Base-by-base conservation (phyloP, 192 early-diverging fungal genomes). In the Backusella macrospora region DNA sequence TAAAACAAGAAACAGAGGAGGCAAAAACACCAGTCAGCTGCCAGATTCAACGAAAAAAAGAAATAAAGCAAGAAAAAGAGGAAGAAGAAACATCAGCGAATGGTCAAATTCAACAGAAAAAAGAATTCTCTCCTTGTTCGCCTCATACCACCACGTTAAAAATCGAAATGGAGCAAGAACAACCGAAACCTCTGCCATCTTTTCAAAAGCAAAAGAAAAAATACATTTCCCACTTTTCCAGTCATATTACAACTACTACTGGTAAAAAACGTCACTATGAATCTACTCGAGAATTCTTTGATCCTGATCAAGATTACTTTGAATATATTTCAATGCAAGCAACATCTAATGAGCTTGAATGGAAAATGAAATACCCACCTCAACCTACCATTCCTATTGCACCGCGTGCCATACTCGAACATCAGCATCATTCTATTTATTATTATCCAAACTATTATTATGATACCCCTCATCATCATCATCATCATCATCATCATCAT, bases 201-300 rank as follows among this genome's bases (percentile, higher is more conserved):
- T 26, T 12, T 13, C 21, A 34, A 34, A 34, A 34, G 2, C 29
- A 34, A 34, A 34, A 34, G 29, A 34, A 34, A 34, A 34, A 34
- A 34, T 34, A 0, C 0, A 34, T 34, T 34, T 34, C 29, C 2
- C 29, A 34, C 2, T 34, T 34, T 34, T 34, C 29, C 29, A 34
- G 29, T 34, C 0, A 0, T 34, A 34, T 2, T 34, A 34, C 52
- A 3, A 13, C 52, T 13, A 26, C 52, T 3, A 59, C 21, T 13
- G 3, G 10, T 4, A 59, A 9, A 10, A 59, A 59, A 26, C 52
- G 52, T 3, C 52, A 23, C 9, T 80, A 70, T 37, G 46, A 45
- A 49, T 76, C 74, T 12, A 73, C 68, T 16, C 68, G 78, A 14
- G 78, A 75, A 16, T 80, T 73, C 55, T 69, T 75, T 68, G 78